These are phyloP conservation scores for Wickerhamomyces tratensis DNA, from an alignment of 805 yeast genomes.

Conservation along the genomic window DNA sequence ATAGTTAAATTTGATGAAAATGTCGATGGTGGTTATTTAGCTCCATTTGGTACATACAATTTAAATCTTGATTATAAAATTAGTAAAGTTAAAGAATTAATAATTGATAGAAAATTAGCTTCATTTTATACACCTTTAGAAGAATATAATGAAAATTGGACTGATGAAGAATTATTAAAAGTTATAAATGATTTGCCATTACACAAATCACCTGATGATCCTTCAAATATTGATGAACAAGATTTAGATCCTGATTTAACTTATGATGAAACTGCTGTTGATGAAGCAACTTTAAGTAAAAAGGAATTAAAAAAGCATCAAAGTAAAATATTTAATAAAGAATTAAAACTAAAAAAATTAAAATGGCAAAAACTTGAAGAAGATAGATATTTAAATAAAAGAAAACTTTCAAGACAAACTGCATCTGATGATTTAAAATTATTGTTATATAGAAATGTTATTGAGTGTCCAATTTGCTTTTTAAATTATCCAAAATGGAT, in stretches of 20 bases:
- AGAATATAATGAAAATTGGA: slow-evolving; percentile 66
- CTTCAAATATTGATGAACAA: slow-evolving; percentile 24
- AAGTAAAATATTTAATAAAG: slow-evolving; percentile 27
- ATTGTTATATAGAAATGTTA: slow-evolving; percentile 52
- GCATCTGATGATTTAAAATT: slow-evolving; percentile 36
- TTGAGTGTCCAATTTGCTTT: slow-evolving; percentile 94
- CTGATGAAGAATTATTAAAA: slow-evolving; percentile 54
- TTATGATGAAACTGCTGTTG: slow-evolving; percentile 46
- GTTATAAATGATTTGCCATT: slow-evolving; percentile 40
- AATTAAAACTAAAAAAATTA: slow-evolving; percentile 29
- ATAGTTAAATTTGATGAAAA: slow-evolving; percentile 54
- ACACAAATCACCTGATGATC: slow-evolving; percentile 40
- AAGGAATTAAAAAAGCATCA: slow-evolving; percentile 34
- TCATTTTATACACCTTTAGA: slow-evolving; percentile 89
- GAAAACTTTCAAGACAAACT: slow-evolving; percentile 27
- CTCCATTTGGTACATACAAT: slow-evolving; percentile 84
- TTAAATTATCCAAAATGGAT: slow-evolving; percentile 71
- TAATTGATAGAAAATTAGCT: slow-evolving; percentile 63
- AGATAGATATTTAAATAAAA: slow-evolving; percentile 21
- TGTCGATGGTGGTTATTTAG: slow-evolving; percentile 91
- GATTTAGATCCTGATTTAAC: slow-evolving; percentile 54
- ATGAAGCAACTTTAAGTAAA: slow-evolving; percentile 25
- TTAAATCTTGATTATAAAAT: slow-evolving; percentile 65
- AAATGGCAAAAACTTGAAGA: slow-evolving; percentile 27
- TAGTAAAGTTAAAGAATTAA: slow-evolving; percentile 59